phyloP scores from a whole-genome alignment of 2,329 filamentous ascomycete species.

The Sarocladium kiliense region DNA sequence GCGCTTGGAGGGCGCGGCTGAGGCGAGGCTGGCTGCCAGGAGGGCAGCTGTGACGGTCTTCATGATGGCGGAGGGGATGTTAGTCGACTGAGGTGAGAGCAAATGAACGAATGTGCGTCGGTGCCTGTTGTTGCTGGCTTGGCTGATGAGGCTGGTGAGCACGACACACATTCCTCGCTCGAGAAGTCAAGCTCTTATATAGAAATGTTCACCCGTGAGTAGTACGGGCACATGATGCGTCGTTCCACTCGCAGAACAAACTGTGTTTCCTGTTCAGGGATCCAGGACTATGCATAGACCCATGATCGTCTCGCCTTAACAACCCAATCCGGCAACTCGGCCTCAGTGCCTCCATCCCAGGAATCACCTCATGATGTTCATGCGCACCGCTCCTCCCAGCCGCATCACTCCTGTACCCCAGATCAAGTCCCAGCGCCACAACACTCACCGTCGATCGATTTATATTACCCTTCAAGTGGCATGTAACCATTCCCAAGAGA shows the following conservation, averaged over 20 bases:
- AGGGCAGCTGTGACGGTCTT: not conserved
- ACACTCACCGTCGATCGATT: not conserved
- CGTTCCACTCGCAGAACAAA: not conserved
- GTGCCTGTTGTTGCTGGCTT: not conserved
- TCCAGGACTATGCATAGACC: not conserved
- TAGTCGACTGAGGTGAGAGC: not conserved
- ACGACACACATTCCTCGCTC: no score
- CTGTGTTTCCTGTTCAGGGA: not conserved
- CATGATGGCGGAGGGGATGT: not conserved
- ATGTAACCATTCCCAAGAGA: not conserved
- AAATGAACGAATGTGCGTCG: not conserved
- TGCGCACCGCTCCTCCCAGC: not conserved
- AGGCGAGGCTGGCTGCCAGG: slow-evolving; percentile 8
- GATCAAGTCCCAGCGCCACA: not conserved
- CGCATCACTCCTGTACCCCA: not conserved
- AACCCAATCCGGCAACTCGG: not conserved
- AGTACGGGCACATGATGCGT: no score
- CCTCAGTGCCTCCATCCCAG: not conserved
- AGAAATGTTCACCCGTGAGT: no score
- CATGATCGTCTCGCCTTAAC: slow-evolving; percentile 1
- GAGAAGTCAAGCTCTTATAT: no score
- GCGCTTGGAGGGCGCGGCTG: slow-evolving; percentile 16
- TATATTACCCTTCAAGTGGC: not conserved
- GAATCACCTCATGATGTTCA: not conserved
- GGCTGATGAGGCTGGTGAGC: not conserved